phyloP scores from a whole-genome alignment of 2,329 filamentous ascomycete genomes.

The Dactylonectria macrodidyma region DNA sequence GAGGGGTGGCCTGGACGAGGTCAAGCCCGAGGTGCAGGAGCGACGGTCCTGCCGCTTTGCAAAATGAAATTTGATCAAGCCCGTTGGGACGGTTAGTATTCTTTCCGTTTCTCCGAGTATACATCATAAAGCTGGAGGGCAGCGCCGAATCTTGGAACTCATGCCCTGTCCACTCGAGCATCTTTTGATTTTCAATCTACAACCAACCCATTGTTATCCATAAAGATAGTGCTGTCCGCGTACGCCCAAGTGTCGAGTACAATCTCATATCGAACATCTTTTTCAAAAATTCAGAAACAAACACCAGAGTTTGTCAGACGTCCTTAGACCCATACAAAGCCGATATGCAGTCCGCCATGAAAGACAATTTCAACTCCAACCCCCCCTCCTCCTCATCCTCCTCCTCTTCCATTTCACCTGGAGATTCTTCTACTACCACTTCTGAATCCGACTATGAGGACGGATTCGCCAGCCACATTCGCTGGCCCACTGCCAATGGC shows the following conservation, averaged over 20 bases:
- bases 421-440: constrained; percentile 19
- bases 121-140: constrained; percentile 21
- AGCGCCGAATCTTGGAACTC: constrained; percentile 11
- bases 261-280: constrained; percentile 1
- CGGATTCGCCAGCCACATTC: constrained; percentile 10
- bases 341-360: background rate
- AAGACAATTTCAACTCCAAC: constrained; percentile 1
- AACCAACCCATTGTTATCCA: constrained; percentile 13
- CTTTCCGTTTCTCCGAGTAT: background rate
- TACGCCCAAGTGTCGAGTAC: background rate
- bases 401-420: constrained; percentile 10
- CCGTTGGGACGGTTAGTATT: background rate
- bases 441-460: constrained; percentile 12
- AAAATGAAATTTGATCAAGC: too few relatives aligned
- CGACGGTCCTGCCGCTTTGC: too few relatives aligned
- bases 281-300: background rate
- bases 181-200: constrained; percentile 23
- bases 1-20: constrained; percentile 6
- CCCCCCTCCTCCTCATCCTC: constrained; percentile 12
- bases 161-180: constrained; percentile 13
- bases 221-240: constrained; percentile 7
- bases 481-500: constrained; percentile 13
- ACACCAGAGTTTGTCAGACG: background rate
- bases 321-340: background rate
- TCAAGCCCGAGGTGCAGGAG: background rate